These are phyloP conservation scores for Candida jianshihensis DNA, from an alignment of 805 yeast genomes.

Conservation along the genomic window DNA sequence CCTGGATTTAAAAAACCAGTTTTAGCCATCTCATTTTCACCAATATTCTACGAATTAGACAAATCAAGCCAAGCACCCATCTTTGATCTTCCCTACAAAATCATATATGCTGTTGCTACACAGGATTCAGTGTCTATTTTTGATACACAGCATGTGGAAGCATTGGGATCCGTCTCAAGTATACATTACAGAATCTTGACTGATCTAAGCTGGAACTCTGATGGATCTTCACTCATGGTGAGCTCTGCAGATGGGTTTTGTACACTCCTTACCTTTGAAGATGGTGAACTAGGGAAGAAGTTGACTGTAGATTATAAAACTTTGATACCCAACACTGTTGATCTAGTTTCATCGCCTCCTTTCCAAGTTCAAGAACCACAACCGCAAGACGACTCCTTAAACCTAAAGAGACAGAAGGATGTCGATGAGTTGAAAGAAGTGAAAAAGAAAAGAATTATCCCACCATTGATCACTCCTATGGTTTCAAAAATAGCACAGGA, in stretches of 20 bases:
- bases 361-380: too few species aligned
- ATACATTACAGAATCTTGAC: conserved; percentile 87
- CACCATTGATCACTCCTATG: neutral
- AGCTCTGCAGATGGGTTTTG: conserved; percentile 94
- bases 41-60: conserved; percentile 44
- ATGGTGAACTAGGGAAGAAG: conserved; percentile 49
- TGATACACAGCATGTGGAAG: conserved; percentile 64
- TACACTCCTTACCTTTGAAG: conserved; percentile 52
- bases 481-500: neutral
- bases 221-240: conserved; percentile 63
- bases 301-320: conserved; percentile 22
- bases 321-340: conserved; percentile 8
- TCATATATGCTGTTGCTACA: conserved; percentile 90
- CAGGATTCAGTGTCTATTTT: conserved; percentile 77
- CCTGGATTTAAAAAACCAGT: conserved; percentile 83
- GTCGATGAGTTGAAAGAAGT: conserved; percentile 1
- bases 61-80: conserved; percentile 15
- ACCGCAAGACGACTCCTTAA: too few species aligned
- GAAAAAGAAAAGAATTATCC: too few species aligned
- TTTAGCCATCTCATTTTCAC: conserved; percentile 73
- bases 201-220: conserved; percentile 77
- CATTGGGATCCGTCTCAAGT: conserved; percentile 69
- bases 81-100: conserved; percentile 62
- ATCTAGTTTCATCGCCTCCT: too few species aligned
- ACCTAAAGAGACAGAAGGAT: conserved; percentile 3